Evolutionary conservation across 768 basidiomycete species (phyloP), one percentile per base, ranked within the genome.

Genomic region (Cubamyces sp.): DNA sequence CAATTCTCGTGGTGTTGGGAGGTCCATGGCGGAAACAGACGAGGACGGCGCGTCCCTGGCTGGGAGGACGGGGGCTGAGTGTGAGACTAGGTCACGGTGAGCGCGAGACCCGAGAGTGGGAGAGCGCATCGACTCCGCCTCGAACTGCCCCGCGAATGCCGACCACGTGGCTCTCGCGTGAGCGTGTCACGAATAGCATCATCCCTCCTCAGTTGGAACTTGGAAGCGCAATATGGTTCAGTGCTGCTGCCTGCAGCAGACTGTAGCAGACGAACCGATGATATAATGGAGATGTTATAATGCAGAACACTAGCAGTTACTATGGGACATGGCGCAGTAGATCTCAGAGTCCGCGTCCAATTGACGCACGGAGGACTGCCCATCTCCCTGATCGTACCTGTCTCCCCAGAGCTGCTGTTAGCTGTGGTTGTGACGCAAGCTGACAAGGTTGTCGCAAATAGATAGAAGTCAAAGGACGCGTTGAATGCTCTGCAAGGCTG

Each of bases 1-100:
- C 64, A 92, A 79, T 75, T 94, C 91, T 73, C 92, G 82, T 54
- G 84, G 76, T 47, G 87, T 82, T 21, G 92, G 92, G 37, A 91
- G 75, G 62, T 86, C 84, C 89, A 91, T 91, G 71, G 60, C 30
- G 52, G 41, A 23, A 46, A 30, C 28, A 40, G 59, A 54, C 48
- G 56, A 58, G 58, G 66, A 54, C 61, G 50, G 59, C 53, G 56
- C 56, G 64, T 65, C 68, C 62, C 62, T 64, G 60, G 65, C 49
- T 61, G 42, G 62, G 56, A 61, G 50, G 52, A 57, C 40, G 50
- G 56, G 45, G 25, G 37, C 48, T 26, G 61, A 54, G 60, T 52
- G 48, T 54, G 50, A 51, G 54, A 51, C 34, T 34, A 34, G 34
- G 34, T 34, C 34, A 34, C 34, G 34, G 34, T 34, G 9, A 34